These are phyloP conservation scores for Podaxis pistillaris DNA, from an alignment of 768 basidiomycete species.

Conservation along the genomic window DNA sequence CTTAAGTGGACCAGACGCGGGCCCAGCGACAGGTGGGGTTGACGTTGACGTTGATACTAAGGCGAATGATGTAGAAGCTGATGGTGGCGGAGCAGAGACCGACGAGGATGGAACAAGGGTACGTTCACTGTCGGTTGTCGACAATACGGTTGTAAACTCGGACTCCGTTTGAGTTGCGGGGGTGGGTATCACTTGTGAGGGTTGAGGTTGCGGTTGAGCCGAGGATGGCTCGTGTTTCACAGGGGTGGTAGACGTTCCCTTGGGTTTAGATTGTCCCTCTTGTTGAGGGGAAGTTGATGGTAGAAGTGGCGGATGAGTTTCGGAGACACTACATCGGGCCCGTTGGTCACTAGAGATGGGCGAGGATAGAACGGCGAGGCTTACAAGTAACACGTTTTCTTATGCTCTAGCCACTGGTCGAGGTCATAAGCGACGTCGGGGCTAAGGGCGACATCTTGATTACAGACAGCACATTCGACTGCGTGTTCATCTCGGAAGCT, in stretches of 20 bases:
- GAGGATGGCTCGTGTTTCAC: not conserved
- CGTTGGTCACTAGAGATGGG: not conserved
- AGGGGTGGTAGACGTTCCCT: not conserved
- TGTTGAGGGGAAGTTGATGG: not conserved
- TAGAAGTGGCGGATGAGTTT: not conserved
- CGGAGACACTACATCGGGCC: not conserved
- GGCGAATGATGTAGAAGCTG: slow-evolving; percentile 23
- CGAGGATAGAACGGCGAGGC: slow-evolving; percentile 8
- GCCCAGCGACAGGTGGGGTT: slow-evolving; percentile 27
- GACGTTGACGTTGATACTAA: slow-evolving; percentile 35
- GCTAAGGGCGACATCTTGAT: slow-evolving; percentile 38
- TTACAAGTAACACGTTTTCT: slow-evolving; percentile 42
- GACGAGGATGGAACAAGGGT: slow-evolving; percentile 14
- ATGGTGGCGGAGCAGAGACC: not conserved
- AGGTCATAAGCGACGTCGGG: slow-evolving; percentile 60
- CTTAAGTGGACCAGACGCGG: slow-evolving; percentile 23
- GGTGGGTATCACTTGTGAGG: not conserved
- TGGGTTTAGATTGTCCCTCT: not conserved
- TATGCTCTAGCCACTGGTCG: slow-evolving; percentile 63
- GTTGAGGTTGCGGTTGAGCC: not conserved
- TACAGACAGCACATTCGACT: slow-evolving; percentile 56
- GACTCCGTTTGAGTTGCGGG: not conserved
- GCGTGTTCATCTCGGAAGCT: slow-evolving; percentile 35
- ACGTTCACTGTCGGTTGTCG: slow-evolving; percentile 10
- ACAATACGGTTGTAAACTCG: not conserved